Percentiles rank a stretch among this genome's conserved stretches.
These are phyloP conservation scores for Trichoderma pleuroti DNA, from an alignment of 2,329 filamentous ascomycete species.

Conservation along the genomic window DNA sequence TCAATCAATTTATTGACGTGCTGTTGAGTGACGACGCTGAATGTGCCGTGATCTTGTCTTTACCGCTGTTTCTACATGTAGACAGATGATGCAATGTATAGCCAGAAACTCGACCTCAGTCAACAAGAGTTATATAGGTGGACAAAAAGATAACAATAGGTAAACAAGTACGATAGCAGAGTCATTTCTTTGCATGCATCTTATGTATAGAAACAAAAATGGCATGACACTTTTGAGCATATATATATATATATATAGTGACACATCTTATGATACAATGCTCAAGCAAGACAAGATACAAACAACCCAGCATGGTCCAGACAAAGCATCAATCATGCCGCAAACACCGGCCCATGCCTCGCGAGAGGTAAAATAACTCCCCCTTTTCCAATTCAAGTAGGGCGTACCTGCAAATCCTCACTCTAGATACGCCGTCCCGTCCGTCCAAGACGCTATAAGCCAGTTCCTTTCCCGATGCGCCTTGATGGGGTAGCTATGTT, in stretches of 20 bases:
- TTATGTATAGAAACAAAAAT: neutral
- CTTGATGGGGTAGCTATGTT: neutral
- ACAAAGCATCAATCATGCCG: neutral
- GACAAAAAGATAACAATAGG: neutral
- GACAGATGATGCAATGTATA: neutral
- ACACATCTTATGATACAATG: neutral
- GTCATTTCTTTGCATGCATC: neutral
- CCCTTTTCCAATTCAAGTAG: neutral
- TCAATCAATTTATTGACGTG: neutral
- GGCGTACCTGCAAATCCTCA: neutral
- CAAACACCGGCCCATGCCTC: constrained; percentile 12
- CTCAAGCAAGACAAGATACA: neutral
- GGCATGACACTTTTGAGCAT: neutral
- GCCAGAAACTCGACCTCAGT: neutral
- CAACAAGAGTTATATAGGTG: neutral
- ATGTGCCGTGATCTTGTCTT: neutral
- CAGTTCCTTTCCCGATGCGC: neutral
- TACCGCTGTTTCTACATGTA: neutral
- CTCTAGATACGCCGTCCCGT: neutral
- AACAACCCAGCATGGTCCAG: neutral
- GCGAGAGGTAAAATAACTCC: neutral
- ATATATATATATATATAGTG: neutral
- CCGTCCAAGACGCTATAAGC: neutral
- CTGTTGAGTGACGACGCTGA: neutral
- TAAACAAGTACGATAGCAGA: neutral